These are phyloP conservation scores for Pinus albicaulis DNA, from an alignment of 75 land plant species.

Conservation along the genomic window DNA sequence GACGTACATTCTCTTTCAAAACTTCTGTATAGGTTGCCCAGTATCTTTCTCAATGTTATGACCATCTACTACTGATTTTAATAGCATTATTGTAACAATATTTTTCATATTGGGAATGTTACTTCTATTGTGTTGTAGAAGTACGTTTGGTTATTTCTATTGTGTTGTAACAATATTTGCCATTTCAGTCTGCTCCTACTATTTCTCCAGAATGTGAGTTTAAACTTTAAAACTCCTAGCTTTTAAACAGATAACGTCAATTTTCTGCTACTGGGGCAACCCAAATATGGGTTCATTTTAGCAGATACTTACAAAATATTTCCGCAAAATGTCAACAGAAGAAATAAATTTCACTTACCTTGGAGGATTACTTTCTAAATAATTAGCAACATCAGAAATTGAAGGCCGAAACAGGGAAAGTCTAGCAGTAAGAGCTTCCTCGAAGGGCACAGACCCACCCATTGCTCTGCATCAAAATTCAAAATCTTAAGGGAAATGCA, in stretches of 20 bases:
- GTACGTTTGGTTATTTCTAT: neutral
- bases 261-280: neutral
- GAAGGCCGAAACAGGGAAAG: slow-evolving; percentile 85
- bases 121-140: too few species aligned
- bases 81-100: too few species aligned
- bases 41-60: neutral
- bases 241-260: neutral
- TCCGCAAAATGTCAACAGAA: neutral
- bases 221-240: neutral
- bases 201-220: neutral
- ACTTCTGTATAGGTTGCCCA: neutral
- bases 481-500: slow-evolving; percentile 6
- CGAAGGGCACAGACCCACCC: slow-evolving; percentile 90
- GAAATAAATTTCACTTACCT: slow-evolving; percentile 33
- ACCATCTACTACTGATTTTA: too few species aligned
- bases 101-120: too few species aligned
- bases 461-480: slow-evolving; percentile 61
- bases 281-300: neutral
- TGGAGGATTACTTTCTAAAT: slow-evolving; percentile 75
- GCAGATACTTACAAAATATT: neutral
- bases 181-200: neutral
- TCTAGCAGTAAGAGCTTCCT: slow-evolving; percentile 89
- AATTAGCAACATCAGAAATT: slow-evolving; percentile 48
- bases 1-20: neutral
- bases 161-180: too few species aligned